Base-by-base conservation (phyloP, 2,329 filamentous ascomycete species). In the Tolypocladium inflatum region DNA sequence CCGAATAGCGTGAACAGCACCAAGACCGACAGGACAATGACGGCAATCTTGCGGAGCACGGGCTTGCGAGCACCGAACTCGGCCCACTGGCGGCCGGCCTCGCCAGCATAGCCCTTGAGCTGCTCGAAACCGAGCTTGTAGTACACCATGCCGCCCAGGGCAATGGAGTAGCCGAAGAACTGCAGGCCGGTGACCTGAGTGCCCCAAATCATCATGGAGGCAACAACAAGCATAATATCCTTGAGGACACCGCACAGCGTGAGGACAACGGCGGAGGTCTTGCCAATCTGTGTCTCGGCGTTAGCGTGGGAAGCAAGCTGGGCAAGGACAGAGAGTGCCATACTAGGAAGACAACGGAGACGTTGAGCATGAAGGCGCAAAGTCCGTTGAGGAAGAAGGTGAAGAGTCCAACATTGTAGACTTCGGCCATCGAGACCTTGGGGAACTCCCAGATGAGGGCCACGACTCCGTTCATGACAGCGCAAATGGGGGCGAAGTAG, bases 191-290 rank as follows among this genome's bases (percentile, higher is more conserved):
- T 84, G 62, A 93, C 86, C 55, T 86, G 83, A 62, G 89, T 89
- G 65, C 84, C 83, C 87, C 89, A 93, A 73, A 93, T 89, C 63
- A 89, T 73, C 84, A 92, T 91, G 61, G 88, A 91, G 52, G 88
- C 87, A 56, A 80, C 78, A 60, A 94, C 90, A 55, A 94, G 86
- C 67, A 94, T 82, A 59, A 94, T 90, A 73, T 94, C 90, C 81
- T 93, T 94, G 63, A 94, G 84, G 43, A 94, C 89, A 78, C 90
- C 90, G 70, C 88, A 93, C 53, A 94, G 87, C 38, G 90, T 94
- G 68, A 94, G 86, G 66, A 93, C 87, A 57, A 94, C 86, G 56
- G 89, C 90, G 1, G 89, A 93, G 19, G 90, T 93, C 79, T 89
- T 92, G 78, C 90, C 90, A 70, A 94, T 93, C 89, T 92, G 63